Percentiles rank a stretch among this genome's conserved stretches.
These are phyloP conservation scores for Rhizopus sp. DNA, from an alignment of 371 early-diverging fungal species.

Conservation along the genomic window DNA sequence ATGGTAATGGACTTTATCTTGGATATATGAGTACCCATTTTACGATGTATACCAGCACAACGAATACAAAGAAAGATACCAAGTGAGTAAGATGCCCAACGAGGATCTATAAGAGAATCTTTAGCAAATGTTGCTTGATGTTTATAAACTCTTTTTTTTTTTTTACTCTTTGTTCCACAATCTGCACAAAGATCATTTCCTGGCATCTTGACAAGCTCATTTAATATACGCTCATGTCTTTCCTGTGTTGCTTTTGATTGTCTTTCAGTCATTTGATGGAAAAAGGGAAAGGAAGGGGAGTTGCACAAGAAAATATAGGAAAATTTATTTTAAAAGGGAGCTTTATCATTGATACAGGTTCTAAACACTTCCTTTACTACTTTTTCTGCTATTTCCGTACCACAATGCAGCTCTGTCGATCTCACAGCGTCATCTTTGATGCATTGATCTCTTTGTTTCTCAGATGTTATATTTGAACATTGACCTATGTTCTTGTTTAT, in stretches of 20 bases:
- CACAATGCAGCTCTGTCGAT: slow-evolving; percentile 37
- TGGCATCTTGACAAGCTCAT: slow-evolving; percentile 68
- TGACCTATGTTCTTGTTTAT: slow-evolving; percentile 27
- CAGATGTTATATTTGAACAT: slow-evolving; percentile 33
- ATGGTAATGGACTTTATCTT: slow-evolving; percentile 90
- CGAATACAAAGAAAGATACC: slow-evolving; percentile 94
- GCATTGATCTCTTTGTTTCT: slow-evolving; percentile 27
- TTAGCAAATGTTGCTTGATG: not conserved
- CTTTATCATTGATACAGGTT: slow-evolving; percentile 37
- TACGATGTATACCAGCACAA: slow-evolving; percentile 90
- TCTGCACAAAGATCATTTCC: slow-evolving; percentile 83
- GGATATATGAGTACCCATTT: slow-evolving; percentile 92
- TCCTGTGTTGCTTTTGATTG: slow-evolving; percentile 47
- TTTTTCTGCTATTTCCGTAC: not conserved
- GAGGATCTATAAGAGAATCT: slow-evolving; percentile 68
- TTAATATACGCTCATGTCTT: slow-evolving; percentile 61
- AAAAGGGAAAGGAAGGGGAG: not conserved
- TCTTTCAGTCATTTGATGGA: slow-evolving; percentile 32
- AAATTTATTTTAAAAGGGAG: not conserved
- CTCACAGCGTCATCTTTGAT: slow-evolving; percentile 42
- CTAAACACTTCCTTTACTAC: slow-evolving; percentile 25
- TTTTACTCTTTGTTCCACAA: slow-evolving; percentile 77
- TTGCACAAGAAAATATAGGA: not conserved
- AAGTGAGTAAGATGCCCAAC: slow-evolving; percentile 94
- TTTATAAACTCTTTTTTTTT: slow-evolving; percentile 23